Evolutionary conservation across 805 yeast genomes (phyloP).

Genomic region (Monosporozyma aquatica): DNA sequence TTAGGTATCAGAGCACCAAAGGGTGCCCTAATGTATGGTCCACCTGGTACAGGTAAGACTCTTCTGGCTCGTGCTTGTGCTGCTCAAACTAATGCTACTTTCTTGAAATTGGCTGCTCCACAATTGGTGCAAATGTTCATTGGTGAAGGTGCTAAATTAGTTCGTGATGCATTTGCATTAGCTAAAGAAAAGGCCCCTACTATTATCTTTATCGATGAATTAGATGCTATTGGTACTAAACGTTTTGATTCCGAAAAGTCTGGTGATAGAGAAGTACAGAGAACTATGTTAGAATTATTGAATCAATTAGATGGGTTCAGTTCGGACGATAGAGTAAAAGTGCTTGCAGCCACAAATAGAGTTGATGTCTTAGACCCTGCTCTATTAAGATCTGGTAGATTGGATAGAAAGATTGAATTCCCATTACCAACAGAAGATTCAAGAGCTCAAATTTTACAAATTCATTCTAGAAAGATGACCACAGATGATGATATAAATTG

Average conservation of each 20-base stretch:
- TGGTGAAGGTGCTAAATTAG: conserved; percentile 97
- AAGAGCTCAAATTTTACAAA: conserved; percentile 90
- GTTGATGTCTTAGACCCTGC: conserved; percentile 99
- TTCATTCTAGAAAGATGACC: conserved; percentile 95
- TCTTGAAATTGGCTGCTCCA: conserved; percentile 92
- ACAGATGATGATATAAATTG: conserved; percentile 88
- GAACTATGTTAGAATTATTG: conserved; percentile 96
- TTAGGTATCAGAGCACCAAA: conserved; percentile 97
- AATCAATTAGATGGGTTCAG: conserved; percentile 98
- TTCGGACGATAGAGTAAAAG: conserved; percentile 94
- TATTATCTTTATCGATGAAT: conserved; percentile 93
- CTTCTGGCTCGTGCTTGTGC: conserved; percentile 97
- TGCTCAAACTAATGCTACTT: conserved; percentile 96
- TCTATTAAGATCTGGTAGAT: conserved; percentile 88
- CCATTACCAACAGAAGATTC: conserved; percentile 97
- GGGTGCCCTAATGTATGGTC: conserved; percentile 98
- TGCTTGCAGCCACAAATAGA: conserved; percentile 95
- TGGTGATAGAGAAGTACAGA: conserved; percentile 97
- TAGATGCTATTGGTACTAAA: conserved; percentile 97
- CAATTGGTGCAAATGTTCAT: conserved; percentile 97
- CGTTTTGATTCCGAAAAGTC: conserved; percentile 95
- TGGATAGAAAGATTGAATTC: conserved; percentile 96
- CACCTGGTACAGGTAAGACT: conserved; percentile 99
- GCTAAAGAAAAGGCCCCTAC: conserved; percentile 99
- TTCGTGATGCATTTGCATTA: conserved; percentile 92